Evolutionary conservation across 2,329 filamentous ascomycete genomes (phyloP).

Genomic region (Xylogone sp.): DNA sequence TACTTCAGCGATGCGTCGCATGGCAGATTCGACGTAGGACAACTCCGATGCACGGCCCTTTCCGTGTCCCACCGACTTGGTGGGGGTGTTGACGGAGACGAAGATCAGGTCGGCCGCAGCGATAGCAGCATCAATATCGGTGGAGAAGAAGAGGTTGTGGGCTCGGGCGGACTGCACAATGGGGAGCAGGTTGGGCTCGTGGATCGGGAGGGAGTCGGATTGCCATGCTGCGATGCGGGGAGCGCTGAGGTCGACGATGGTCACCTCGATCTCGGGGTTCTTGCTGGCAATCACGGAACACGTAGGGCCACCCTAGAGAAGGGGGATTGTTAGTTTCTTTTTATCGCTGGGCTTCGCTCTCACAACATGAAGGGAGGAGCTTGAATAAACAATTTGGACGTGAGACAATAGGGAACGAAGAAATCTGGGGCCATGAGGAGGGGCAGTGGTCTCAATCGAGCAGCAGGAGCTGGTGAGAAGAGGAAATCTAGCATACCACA

Average conservation of each 20-base stretch:
- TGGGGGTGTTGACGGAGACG: slow-evolving; percentile 72
- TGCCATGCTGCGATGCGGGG: slow-evolving; percentile 67
- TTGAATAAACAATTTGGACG: no score
- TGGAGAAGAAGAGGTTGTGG: slow-evolving; percentile 71
- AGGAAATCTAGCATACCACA: slow-evolving; percentile 51
- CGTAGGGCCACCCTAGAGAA: slow-evolving; percentile 59
- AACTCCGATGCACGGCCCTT: background rate
- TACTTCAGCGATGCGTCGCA: slow-evolving; percentile 36
- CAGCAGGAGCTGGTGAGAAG: background rate
- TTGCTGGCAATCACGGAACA: slow-evolving; percentile 70
- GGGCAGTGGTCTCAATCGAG: no score
- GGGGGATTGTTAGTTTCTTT: slow-evolving; percentile 8
- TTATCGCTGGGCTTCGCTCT: background rate
- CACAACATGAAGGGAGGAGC: background rate
- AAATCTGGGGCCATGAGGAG: no score
- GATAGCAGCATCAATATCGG: slow-evolving; percentile 58
- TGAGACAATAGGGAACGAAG: no score
- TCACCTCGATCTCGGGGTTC: slow-evolving; percentile 65
- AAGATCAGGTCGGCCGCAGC: slow-evolving; percentile 66
- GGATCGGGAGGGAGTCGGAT: slow-evolving; percentile 66
- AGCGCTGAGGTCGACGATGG: slow-evolving; percentile 65
- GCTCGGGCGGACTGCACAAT: slow-evolving; percentile 60
- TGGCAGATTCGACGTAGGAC: background rate
- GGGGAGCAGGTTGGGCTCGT: slow-evolving; percentile 66
- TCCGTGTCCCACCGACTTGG: slow-evolving; percentile 64